Evolutionary conservation across 176 grass and related monocot genomes (phyloP).

Genomic region (Carex parvula): DNA sequence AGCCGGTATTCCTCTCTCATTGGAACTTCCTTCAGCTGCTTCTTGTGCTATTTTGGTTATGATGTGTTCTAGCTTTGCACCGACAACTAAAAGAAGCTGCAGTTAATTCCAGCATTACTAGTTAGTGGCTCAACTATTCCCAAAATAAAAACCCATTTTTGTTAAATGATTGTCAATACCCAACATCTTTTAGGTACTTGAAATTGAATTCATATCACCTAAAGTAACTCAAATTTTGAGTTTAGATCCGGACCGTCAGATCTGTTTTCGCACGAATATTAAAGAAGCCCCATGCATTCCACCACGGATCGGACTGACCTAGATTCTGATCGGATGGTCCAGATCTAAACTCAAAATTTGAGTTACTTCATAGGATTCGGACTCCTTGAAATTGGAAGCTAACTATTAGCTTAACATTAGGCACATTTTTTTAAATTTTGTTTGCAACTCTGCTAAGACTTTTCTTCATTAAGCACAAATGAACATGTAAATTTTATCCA

Average conservation of each 20-base stretch:
- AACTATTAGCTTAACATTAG: too few relatives aligned
- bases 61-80: conserved; percentile 80
- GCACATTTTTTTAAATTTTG: too few relatives aligned
- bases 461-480: background rate
- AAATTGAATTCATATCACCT: background rate
- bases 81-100: conserved; percentile 77
- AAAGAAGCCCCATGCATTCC: too few relatives aligned
- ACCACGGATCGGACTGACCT: too few relatives aligned
- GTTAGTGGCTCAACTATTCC: background rate
- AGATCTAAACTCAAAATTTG: too few relatives aligned
- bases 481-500: background rate
- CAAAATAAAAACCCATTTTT: background rate
- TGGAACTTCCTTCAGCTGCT: conserved; percentile 18
- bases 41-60: conserved; percentile 75
- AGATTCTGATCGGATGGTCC: too few relatives aligned
- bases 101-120: background rate
- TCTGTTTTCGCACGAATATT: too few relatives aligned
- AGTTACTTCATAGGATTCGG: too few relatives aligned
- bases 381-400: too few relatives aligned
- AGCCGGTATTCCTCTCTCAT: background rate
- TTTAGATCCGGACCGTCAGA: too few relatives aligned
- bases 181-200: background rate
- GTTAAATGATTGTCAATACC: background rate
- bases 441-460: background rate
- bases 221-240: too few relatives aligned